phyloP scores from a whole-genome alignment of 768 basidiomycete genomes.

The Suillus tomentosus region DNA sequence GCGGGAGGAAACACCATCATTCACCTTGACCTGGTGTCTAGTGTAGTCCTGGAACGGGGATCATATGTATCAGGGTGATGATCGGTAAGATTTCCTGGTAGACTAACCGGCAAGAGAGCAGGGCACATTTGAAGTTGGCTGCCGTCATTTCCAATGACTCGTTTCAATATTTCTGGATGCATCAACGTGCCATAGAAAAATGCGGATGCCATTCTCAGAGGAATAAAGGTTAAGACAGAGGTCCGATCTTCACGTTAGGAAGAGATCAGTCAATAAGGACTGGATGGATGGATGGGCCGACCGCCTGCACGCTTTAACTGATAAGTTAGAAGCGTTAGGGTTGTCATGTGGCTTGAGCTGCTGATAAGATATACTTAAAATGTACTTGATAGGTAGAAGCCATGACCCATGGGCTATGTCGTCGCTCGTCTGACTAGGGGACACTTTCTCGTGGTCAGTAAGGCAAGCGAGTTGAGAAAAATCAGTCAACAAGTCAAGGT shows the following conservation, averaged over 20 bases:
- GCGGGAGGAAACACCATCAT: neutral
- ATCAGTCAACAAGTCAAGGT: no score
- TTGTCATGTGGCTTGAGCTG: neutral
- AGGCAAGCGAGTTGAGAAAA: no score
- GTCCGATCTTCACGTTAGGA: neutral
- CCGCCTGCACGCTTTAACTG: neutral
- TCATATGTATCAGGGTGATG: conserved; percentile 5
- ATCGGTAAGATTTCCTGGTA: neutral
- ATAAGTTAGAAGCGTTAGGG: conserved; percentile 2
- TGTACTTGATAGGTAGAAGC: conserved; percentile 2
- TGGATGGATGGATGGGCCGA: neutral
- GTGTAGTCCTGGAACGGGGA: conserved; percentile 62
- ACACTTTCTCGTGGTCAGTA: no score
- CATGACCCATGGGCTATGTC: neutral
- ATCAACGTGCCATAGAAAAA: conserved; percentile 94
- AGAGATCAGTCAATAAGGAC: neutral
- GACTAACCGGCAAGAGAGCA: conserved; percentile 69
- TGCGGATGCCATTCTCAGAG: conserved; percentile 41
- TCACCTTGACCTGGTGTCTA: conserved; percentile 75
- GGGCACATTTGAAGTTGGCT: conserved; percentile 65
- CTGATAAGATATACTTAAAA: conserved; percentile 1
- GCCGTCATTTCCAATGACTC: conserved; percentile 74
- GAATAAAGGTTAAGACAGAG: neutral
- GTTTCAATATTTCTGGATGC: conserved; percentile 79
- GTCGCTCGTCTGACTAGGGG: no score